A percentile compares a stretch with the other conserved stretches of the same genome.
These are phyloP conservation scores for Canariomyces notabilis DNA, from an alignment of 2,329 filamentous ascomycete genomes.

Conservation along the genomic window DNA sequence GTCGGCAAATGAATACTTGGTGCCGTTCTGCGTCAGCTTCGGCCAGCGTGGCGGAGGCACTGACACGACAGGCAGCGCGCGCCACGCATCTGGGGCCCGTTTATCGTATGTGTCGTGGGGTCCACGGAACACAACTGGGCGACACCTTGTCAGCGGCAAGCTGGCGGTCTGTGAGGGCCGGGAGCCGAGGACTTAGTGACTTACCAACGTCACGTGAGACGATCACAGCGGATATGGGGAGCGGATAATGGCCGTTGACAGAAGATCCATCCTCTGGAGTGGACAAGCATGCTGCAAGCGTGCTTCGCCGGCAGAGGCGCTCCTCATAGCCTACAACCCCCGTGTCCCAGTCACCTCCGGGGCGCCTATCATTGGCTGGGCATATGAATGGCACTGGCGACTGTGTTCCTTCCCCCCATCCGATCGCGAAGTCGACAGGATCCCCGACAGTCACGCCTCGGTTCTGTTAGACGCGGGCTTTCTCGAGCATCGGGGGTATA, in stretches of 20 bases:
- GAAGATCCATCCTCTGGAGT: conserved; percentile 51
- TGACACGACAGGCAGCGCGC: conserved; percentile 64
- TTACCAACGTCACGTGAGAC: conserved; percentile 63
- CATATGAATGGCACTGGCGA: conserved; percentile 60
- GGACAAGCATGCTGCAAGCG: conserved; percentile 62
- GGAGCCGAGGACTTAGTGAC: conserved; percentile 25
- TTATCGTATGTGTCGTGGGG: conserved; percentile 61
- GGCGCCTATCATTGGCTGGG: conserved; percentile 68
- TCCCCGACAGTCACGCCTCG: conserved; percentile 50
- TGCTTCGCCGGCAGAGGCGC: conserved; percentile 68
- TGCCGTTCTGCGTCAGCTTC: conserved; percentile 63
- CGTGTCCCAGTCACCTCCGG: conserved; percentile 74
- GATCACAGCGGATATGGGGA: conserved; percentile 64
- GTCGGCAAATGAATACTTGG: conserved; percentile 64
- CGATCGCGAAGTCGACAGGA: conserved; percentile 55
- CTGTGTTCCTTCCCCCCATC: conserved; percentile 43
- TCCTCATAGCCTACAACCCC: conserved; percentile 62
- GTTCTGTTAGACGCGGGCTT: conserved; percentile 18
- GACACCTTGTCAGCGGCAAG: background rate
- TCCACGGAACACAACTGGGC: conserved; percentile 64
- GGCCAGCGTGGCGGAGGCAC: conserved; percentile 68
- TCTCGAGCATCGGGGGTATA: background rate
- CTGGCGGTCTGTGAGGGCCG: background rate
- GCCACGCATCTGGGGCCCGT: conserved; percentile 48
- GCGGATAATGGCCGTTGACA: conserved; percentile 58